A percentile compares a stretch with the other conserved stretches of the same genome.
Conservation (phyloP, 192 early-diverging fungal genomes). For the Linderina pennispora region DNA sequence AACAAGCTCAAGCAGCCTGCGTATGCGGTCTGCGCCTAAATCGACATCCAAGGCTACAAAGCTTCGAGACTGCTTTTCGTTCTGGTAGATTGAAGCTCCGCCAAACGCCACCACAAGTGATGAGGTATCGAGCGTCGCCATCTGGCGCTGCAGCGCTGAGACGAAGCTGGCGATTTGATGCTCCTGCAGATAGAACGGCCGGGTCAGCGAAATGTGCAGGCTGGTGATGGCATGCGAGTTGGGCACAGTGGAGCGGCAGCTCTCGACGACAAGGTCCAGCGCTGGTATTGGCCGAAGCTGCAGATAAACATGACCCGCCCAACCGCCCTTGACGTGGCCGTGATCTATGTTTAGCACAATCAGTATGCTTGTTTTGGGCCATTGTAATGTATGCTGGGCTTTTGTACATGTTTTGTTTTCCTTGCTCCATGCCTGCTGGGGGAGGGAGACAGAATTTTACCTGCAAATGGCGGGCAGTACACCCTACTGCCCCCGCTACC, state of each 20-base stretch:
- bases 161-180: constrained; percentile 37
- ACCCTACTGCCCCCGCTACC: constrained; percentile 5
- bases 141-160: constrained; percentile 13
- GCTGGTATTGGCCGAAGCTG: not conserved
- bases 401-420: constrained; percentile 4
- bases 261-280: no score
- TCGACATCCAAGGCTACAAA: constrained; percentile 35
- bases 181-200: constrained; percentile 37
- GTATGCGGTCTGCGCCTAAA: constrained; percentile 11
- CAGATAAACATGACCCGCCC: constrained; percentile 35
- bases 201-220: constrained; percentile 36
- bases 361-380: not conserved
- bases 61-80: constrained; percentile 21
- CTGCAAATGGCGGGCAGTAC: no score
- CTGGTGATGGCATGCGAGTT: not conserved
- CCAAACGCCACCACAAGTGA: constrained; percentile 26
- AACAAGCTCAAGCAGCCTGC: constrained; percentile 14
- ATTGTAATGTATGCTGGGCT: no score
- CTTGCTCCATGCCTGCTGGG: no score
- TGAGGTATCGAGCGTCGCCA: not conserved
- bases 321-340: constrained; percentile 40
- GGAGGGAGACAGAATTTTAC: no score
- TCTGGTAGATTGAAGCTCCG: constrained; percentile 11
- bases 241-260: no score
- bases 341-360: not conserved